Evolutionary conservation across 345 rosid species (phyloP), one percentile per base, ranked within the genome.

Genomic region (Heritiera fomes): DNA sequence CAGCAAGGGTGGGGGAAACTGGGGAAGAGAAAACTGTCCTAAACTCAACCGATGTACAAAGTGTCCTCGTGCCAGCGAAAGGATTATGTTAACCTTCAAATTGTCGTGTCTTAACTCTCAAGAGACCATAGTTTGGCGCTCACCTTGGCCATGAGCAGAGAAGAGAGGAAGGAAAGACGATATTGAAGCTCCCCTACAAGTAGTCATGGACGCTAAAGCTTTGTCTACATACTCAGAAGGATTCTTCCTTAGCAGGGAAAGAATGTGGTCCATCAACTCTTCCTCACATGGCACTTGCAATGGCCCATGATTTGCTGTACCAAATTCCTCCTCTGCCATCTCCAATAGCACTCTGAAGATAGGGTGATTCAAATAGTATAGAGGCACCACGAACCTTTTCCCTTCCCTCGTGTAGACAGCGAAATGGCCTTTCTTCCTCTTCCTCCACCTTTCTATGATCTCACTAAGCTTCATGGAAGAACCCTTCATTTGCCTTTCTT

Each of bases 361-460:
- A 12, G 91, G 89, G 69, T 89, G 89, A 59, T 86, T 85, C 77
- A 88, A 81, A 79, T 87, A 86, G 53, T 78, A 81, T 34, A 86
- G 50, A 2, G 89, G 89, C 83, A 87, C 82, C 3, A 86, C 78
- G 10, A 87, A 89, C 84, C 88, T 87, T 76, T 80, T 85, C 77
- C 88, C 88, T 79, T 88, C 91, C 72, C 81, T 84, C 1, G 92
- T 85, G 80, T 86, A 86, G 13, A 88, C 87, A 40, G 89, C 81
- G 69, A 89, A 87, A 83, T 86, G 87, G 0, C 92, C 92, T 55
- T 82, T 88, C 85, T 84, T 88, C 71, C 82, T 83, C 75, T 77
- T 86, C 78, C 74, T 84, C 87, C 88, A 87, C 75, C 83, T 89
- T 67, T 79, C 86, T 75, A 84, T 60, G 18, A 84, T 77, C 71